Evolutionary conservation across 2,329 filamentous ascomycete species (phyloP).

Genomic region (Coccinonectria pachysandricola): DNA sequence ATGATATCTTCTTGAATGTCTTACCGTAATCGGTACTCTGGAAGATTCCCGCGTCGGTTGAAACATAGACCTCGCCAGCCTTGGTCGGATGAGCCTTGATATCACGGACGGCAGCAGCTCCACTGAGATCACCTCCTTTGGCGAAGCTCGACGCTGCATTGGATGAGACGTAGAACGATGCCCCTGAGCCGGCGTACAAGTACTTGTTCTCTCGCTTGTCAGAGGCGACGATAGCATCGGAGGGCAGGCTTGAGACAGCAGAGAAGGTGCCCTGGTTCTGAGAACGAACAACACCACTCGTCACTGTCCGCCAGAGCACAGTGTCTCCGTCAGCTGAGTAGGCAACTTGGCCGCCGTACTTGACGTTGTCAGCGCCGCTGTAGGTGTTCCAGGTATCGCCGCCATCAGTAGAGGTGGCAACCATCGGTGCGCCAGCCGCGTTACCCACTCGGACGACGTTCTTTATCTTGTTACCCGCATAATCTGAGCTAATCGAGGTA

Average conservation of each 20-base stretch:
- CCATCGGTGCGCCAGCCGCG: slow-evolving; percentile 29
- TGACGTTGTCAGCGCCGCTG: slow-evolving; percentile 33
- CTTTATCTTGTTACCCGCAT: slow-evolving; percentile 33
- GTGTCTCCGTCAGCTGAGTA: slow-evolving; percentile 41
- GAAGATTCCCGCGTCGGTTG: slow-evolving; percentile 44
- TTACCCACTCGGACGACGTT: slow-evolving; percentile 42
- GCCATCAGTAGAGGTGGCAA: slow-evolving; percentile 39
- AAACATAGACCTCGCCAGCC: slow-evolving; percentile 51
- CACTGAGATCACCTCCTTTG: slow-evolving; percentile 24
- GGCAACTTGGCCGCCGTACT: slow-evolving; percentile 35
- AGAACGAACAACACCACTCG: slow-evolving; percentile 32
- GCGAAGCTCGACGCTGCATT: slow-evolving; percentile 37
- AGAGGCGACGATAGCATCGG: slow-evolving; percentile 38
- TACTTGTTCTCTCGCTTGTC: slow-evolving; percentile 42
- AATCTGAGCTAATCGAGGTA: slow-evolving; percentile 36
- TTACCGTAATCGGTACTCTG: slow-evolving; percentile 40
- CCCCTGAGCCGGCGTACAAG: slow-evolving; percentile 40
- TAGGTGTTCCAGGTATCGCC: slow-evolving; percentile 39
- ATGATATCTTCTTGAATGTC: slow-evolving; percentile 32
- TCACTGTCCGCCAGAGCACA: slow-evolving; percentile 40
- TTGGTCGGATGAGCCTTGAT: slow-evolving; percentile 45
- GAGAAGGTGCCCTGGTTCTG: slow-evolving; percentile 32
- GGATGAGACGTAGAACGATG: slow-evolving; percentile 41
- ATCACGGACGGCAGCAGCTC: slow-evolving; percentile 38
- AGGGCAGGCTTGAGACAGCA: slow-evolving; percentile 33